These are phyloP conservation scores for Cerioporus squamosus DNA, from an alignment of 1,284 basidiomycete genomes.

Conservation along the genomic window DNA sequence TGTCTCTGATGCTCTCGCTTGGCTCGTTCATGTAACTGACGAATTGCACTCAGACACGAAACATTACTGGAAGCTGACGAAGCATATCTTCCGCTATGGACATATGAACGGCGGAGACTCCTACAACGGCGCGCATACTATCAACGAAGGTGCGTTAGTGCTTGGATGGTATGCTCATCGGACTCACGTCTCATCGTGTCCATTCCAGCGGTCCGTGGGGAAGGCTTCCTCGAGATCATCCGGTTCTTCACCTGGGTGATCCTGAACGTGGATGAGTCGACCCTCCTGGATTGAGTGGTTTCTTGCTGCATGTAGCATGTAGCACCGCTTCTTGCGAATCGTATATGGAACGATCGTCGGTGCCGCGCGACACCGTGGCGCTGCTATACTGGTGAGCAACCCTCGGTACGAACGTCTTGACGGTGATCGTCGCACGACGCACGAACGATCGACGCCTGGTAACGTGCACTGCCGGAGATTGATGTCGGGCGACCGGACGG, in stretches of 20 bases:
- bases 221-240: slow-evolving; percentile 48
- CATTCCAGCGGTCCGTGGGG: slow-evolving; percentile 40
- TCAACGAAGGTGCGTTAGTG: slow-evolving; percentile 42
- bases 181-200: neutral
- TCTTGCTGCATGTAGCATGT: neutral
- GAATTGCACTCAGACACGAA: slow-evolving; percentile 41
- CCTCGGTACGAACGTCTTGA: no score
- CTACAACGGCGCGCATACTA: slow-evolving; percentile 58
- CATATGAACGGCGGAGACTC: slow-evolving; percentile 37
- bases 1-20: neutral
- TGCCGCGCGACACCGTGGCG: no score
- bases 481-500: no score
- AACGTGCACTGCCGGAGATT: no score
- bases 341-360: no score
- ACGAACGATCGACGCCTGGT: no score
- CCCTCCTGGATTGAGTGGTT: slow-evolving; percentile 13
- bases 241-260: slow-evolving; percentile 51
- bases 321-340: no score
- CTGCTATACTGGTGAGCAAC: no score
- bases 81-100: slow-evolving; percentile 53
- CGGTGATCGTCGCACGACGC: no score
- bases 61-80: slow-evolving; percentile 52
- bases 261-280: slow-evolving; percentile 49
- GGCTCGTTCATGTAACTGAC: neutral
- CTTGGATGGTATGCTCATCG: neutral